phyloP scores from a whole-genome alignment of 176 grass and related monocot species.

The Cocos nucifera region DNA sequence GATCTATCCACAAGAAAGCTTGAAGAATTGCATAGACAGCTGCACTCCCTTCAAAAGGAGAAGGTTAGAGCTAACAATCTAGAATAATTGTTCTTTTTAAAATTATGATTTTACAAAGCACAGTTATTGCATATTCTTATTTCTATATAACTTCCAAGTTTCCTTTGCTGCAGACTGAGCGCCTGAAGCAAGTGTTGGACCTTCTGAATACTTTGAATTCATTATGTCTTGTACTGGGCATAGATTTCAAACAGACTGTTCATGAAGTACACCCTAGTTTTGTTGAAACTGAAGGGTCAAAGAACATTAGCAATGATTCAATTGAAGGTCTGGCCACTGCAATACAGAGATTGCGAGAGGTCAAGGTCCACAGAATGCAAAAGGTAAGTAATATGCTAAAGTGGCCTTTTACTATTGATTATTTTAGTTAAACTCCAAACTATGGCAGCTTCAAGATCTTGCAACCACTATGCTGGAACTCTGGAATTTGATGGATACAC shows the following conservation, averaged over 20 bases:
- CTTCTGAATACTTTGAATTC: constrained; percentile 5
- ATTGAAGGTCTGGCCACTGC: constrained; percentile 5
- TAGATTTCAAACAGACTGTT: constrained; percentile 4
- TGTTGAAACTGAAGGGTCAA: neutral
- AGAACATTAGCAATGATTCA: constrained; percentile 1
- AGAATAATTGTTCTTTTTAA: neutral
- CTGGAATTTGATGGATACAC: constrained; percentile 92
- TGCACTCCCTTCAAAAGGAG: constrained; percentile 63
- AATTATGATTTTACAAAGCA: too few species aligned
- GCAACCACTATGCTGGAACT: constrained; percentile 74
- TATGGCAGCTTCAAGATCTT: constrained; percentile 68
- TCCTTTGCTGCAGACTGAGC: constrained; percentile 4
- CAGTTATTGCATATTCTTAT: neutral
- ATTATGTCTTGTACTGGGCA: constrained; percentile 10
- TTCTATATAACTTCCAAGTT: neutral
- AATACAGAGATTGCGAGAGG: constrained; percentile 5
- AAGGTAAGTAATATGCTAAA: constrained; percentile 1
- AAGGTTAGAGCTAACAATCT: constrained; percentile 36
- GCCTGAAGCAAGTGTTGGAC: constrained; percentile 15
- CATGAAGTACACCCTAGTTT: constrained; percentile 13
- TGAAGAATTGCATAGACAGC: constrained; percentile 47
- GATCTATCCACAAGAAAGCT: constrained; percentile 58
- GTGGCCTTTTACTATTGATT: too few species aligned
- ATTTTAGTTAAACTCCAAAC: too few species aligned
- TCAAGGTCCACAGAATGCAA: constrained; percentile 15